Evolutionary conservation across 305 asterid species (phyloP).

Genomic region (Fraxinus greggii): DNA sequence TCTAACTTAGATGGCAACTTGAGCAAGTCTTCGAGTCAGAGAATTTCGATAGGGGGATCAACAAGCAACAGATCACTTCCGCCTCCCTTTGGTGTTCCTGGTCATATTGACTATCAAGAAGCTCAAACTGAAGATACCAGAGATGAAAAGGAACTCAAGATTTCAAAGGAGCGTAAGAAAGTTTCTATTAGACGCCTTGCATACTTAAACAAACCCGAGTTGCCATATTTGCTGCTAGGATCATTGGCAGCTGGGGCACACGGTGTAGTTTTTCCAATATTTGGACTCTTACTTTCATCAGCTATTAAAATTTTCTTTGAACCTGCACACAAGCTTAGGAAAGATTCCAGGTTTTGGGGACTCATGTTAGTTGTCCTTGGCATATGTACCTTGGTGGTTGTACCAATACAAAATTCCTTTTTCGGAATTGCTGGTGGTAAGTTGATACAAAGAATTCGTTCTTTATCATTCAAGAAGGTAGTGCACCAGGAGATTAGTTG

Average conservation of each 20-base stretch:
- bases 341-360: conserved; percentile 60
- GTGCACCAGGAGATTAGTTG: conserved; percentile 83
- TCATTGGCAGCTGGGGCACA: conserved; percentile 50
- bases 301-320: conserved; percentile 63
- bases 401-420: conserved; percentile 63
- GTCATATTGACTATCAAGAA: conserved; percentile 34
- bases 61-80: conserved; percentile 52
- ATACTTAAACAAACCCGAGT: conserved; percentile 59
- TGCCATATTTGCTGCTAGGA: conserved; percentile 55
- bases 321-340: conserved; percentile 46
- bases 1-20: conserved; percentile 33
- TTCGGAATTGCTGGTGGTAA: conserved; percentile 82
- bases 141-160: conserved; percentile 22
- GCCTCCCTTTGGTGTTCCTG: conserved; percentile 37
- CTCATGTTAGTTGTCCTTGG: conserved; percentile 53
- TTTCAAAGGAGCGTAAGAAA: conserved; percentile 29
- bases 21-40: conserved; percentile 50
- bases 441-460: conserved; percentile 65
- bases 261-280: conserved; percentile 64
- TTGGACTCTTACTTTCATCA: conserved; percentile 65
- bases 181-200: conserved; percentile 59
- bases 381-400: conserved; percentile 25
- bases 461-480: conserved; percentile 60
- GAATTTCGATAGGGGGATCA: conserved; percentile 44
- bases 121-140: conserved; percentile 25